Conservation (phyloP, 306 rosid species). For the peach (Prunus persica) region Prunus_persica_NCBIv2 NC_034016.1:18397001-18397500, state of each 20-base stretch:
- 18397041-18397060: slow-evolving; percentile 79
- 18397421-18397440: neutral
- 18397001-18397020: slow-evolving; percentile 65
- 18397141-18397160: slow-evolving; percentile 83
- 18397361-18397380: neutral
- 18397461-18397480: neutral
- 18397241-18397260: slow-evolving; percentile 63
- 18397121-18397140: slow-evolving; percentile 75
- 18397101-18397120: slow-evolving; percentile 68
- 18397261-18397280: slow-evolving; percentile 91
- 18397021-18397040: slow-evolving; percentile 79
- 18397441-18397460: neutral
- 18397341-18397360: slow-evolving; percentile 15
- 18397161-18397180: slow-evolving; percentile 90
- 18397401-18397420: neutral
- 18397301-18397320: slow-evolving; percentile 77
- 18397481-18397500: neutral
- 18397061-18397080: slow-evolving; percentile 79
- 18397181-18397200: slow-evolving; percentile 74
- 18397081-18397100: slow-evolving; percentile 89
- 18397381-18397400: neutral
- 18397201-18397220: slow-evolving; percentile 73
- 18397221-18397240: slow-evolving; percentile 86
- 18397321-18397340: slow-evolving; percentile 63
- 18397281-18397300: slow-evolving; percentile 89